Conservation (phyloP, 176 grass and related monocot genomes). For the Triticum timopheevii region DNA sequence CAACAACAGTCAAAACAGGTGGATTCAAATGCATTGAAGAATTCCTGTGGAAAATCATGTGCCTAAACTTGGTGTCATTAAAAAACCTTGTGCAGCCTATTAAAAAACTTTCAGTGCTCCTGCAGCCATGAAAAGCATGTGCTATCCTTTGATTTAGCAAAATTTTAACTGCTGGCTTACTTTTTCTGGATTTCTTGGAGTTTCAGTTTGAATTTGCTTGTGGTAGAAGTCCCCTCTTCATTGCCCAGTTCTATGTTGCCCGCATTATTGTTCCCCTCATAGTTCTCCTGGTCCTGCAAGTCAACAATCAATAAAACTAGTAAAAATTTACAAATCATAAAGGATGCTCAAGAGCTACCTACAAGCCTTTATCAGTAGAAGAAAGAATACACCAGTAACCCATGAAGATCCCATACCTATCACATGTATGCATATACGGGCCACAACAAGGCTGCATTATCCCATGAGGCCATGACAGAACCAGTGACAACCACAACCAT, state of each 20-base stretch:
- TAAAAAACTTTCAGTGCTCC: background rate
- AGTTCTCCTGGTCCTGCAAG: constrained; percentile 34
- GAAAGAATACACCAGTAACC: background rate
- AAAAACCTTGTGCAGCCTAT: background rate
- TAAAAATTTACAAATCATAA: background rate
- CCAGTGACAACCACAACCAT: background rate
- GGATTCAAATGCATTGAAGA: background rate
- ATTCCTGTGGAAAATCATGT: background rate
- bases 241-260: constrained; percentile 31
- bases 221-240: constrained; percentile 43
- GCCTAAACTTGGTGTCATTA: background rate
- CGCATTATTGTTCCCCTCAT: constrained; percentile 38
- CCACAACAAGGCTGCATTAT: background rate
- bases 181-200: constrained; percentile 53
- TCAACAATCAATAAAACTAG: background rate
- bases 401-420: background rate
- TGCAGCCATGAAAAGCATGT: background rate
- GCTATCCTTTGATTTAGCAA: background rate
- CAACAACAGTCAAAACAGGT: background rate
- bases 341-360: background rate
- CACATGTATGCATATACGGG: background rate
- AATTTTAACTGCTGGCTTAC: constrained; percentile 6
- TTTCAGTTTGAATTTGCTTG: constrained; percentile 50
- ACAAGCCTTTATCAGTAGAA: background rate
- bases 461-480: background rate